Evolutionary conservation across 768 basidiomycete species (phyloP).

Genomic region (Termitomyces sp.): DNA sequence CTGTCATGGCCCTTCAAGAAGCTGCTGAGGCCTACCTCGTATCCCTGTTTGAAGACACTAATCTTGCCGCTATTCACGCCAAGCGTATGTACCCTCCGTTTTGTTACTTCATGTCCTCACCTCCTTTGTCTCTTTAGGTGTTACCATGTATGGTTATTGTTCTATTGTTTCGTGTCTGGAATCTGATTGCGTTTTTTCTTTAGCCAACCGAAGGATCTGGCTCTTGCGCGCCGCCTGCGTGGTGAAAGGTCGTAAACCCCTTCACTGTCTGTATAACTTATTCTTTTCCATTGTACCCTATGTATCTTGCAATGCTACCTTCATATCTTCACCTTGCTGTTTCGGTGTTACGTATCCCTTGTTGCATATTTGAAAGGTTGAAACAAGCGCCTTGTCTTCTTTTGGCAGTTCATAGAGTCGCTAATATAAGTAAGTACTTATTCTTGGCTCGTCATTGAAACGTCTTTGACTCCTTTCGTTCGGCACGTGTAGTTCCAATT

Average conservation of each 20-base stretch:
- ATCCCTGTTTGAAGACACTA: slow-evolving; percentile 18
- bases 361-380: not conserved
- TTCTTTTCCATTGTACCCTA: slow-evolving; percentile 5
- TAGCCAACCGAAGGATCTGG: slow-evolving; percentile 20
- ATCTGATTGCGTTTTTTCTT: slow-evolving; percentile 3
- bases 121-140: slow-evolving; percentile 10
- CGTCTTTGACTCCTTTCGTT: slow-evolving; percentile 8
- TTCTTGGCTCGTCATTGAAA: slow-evolving; percentile 5
- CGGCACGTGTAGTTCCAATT: slow-evolving; percentile 25
- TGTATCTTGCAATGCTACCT: slow-evolving; percentile 9
- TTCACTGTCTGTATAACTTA: slow-evolving; percentile 4
- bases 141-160: slow-evolving; percentile 15
- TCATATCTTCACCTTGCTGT: not conserved
- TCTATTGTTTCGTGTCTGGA: not conserved
- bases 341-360: not conserved
- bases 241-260: slow-evolving; percentile 17
- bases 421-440: slow-evolving; percentile 4
- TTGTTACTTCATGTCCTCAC: not conserved
- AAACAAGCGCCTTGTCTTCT: not conserved
- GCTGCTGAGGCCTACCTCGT: slow-evolving; percentile 20
- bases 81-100: slow-evolving; percentile 10
- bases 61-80: slow-evolving; percentile 20
- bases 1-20: slow-evolving; percentile 20
- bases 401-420: not conserved
- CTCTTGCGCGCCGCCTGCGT: slow-evolving; percentile 19